Evolutionary conservation across 169 alveolate genomes (phyloP), one percentile per base, ranked within the genome.

Genomic region (Fabrea salina): DNA sequence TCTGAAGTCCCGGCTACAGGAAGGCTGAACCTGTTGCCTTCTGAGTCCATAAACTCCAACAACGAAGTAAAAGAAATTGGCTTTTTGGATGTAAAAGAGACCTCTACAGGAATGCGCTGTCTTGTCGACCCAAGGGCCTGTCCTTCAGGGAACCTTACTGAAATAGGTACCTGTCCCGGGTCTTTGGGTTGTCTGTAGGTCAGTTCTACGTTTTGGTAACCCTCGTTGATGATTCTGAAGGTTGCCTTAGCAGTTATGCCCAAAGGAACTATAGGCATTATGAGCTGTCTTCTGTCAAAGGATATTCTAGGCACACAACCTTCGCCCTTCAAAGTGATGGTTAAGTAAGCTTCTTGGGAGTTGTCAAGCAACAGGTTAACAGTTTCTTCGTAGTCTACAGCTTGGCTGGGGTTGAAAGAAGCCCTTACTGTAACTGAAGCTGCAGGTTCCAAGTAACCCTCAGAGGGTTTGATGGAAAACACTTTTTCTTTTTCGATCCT

Each of bases 1-100:
- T 94, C 97, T 25, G 96, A 85, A 5, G 97, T 96, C 0, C 97
- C 98, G 5, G 95, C 88, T n/a, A 93, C 92, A 22, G 91, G 87
- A 39, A 96, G 86, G 0, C 93, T 86, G 80, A 86, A 96, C 49
- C 87, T 89, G 75, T 93, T 88, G n/a, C 94, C 96, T 70, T 89
- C 95, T 37, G 83, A 89, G 86, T 94, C 98, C 83, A 81, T 89
- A 90, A 96, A 94, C 54, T 93, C 96, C 68, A 96, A 68, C 81
- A 86, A 92, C 5, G 97, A 91, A 16, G 97, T 93, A 83, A 93
- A 94, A 16, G 97, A 91, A 2, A 96, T 79, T 0, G 97, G 95
- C 74, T 86, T 93, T 59, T 87, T 82, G 43, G 89, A 80, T 7
- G 68, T 33, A 70, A 91, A 85, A 49, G 83, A 70, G 7, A 93